Percentiles rank a stretch among this genome's conserved stretches.
These are phyloP conservation scores for Styphnolobium japonicum DNA, from an alignment of 306 rosid genomes.

Conservation along the genomic window DNA sequence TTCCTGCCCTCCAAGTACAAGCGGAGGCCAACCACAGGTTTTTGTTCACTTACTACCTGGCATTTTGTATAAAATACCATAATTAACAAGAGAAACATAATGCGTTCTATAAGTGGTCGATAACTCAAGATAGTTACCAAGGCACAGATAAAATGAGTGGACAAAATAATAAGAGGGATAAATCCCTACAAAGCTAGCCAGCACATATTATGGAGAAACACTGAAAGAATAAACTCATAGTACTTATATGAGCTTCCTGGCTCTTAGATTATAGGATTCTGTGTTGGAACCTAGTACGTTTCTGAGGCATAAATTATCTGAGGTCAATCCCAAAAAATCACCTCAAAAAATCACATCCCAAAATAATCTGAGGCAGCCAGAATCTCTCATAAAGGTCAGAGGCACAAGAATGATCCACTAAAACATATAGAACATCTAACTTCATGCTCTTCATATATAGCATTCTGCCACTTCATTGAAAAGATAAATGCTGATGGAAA, in stretches of 20 bases:
- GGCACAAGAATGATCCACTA: not conserved
- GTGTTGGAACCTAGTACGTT: not conserved
- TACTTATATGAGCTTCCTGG: not conserved
- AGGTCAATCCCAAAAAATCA: too few relatives aligned
- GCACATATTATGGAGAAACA: not conserved
- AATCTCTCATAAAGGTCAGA: not conserved
- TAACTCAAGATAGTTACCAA: not conserved
- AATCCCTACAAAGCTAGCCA: conserved; percentile 19
- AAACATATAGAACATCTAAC: not conserved
- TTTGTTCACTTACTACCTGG: conserved; percentile 75
- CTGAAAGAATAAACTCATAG: not conserved
- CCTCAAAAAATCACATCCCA: not conserved
- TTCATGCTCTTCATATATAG: not conserved
- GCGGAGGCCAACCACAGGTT: conserved; percentile 93
- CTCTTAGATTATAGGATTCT: not conserved
- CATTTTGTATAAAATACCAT: conserved; percentile 22
- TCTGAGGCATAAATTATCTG: too few relatives aligned
- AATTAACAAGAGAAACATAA: conserved; percentile 14
- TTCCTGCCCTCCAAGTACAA: conserved; percentile 81
- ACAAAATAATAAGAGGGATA: not conserved
- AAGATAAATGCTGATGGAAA: not conserved
- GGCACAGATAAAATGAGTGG: not conserved
- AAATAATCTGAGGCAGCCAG: not conserved
- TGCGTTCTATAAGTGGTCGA: not conserved
- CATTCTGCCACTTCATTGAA: not conserved